Evolutionary conservation across 2,329 filamentous ascomycete genomes (phyloP).

Genomic region (Aphanoascus verrucosus): DNA sequence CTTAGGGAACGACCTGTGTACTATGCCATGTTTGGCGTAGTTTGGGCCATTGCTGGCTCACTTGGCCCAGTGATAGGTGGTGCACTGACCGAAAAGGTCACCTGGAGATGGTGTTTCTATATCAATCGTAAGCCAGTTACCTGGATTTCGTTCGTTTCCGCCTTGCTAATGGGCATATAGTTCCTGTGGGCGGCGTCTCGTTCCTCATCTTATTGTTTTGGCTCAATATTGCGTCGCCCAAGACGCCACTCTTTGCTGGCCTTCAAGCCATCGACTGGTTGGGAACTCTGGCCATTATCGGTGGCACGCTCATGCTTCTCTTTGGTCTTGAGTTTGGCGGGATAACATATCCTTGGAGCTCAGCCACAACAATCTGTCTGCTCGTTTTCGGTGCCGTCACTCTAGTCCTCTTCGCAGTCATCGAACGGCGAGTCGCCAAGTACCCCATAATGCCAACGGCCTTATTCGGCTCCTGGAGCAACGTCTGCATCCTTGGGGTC

Average conservation of each 20-base stretch:
- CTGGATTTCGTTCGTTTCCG: background rate
- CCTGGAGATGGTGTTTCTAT: constrained; percentile 52
- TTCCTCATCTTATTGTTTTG: constrained; percentile 50
- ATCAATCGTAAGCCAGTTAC: constrained; percentile 41
- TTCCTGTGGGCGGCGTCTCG: constrained; percentile 50
- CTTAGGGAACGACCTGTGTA: constrained; percentile 47
- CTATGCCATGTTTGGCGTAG: constrained; percentile 52
- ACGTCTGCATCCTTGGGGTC: constrained; percentile 53
- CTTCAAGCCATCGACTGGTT: constrained; percentile 54
- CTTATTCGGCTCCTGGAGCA: constrained; percentile 57
- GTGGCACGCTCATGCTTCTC: constrained; percentile 73
- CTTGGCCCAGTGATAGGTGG: constrained; percentile 17
- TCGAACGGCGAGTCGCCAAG: constrained; percentile 61
- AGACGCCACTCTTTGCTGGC: constrained; percentile 47
- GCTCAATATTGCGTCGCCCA: constrained; percentile 51
- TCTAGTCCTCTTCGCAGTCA: constrained; percentile 56
- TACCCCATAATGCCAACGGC: constrained; percentile 69
- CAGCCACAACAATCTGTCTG: constrained; percentile 63
- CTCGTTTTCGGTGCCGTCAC: constrained; percentile 60
- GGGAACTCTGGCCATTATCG: constrained; percentile 55
- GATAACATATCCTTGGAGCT: constrained; percentile 62
- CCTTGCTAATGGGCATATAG: constrained; percentile 19
- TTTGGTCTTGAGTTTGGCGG: constrained; percentile 80
- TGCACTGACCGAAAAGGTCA: constrained; percentile 14
- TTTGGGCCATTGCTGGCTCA: constrained; percentile 40